Conservation (phyloP, 2,329 filamentous ascomycete species). For the Calcarisporium arbuscula region DNA sequence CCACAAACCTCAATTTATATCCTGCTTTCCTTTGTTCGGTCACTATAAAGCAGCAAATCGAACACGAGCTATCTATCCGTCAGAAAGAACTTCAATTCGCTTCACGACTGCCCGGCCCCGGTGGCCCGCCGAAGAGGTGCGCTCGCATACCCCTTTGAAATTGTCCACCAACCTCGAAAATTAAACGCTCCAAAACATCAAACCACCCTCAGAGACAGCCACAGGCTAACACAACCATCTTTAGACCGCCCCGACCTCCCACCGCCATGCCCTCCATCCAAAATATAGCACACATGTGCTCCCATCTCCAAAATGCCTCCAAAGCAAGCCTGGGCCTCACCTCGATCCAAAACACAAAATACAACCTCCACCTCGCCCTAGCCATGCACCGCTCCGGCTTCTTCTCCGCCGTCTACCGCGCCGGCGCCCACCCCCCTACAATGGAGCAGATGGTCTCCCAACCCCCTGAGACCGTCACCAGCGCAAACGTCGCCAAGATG, state of each 20-base stretch:
- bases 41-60: too few species aligned
- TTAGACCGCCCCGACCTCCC: too few species aligned
- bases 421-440: constrained; percentile 50
- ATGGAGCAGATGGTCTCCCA: constrained; percentile 36
- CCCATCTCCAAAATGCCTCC: constrained; percentile 85
- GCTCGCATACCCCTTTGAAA: neutral
- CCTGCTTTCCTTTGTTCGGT: too few species aligned
- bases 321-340: constrained; percentile 79
- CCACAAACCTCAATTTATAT: too few species aligned
- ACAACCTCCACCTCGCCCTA: constrained; percentile 69
- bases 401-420: constrained; percentile 71
- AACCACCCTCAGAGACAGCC: too few species aligned
- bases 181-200: too few species aligned
- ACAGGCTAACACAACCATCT: too few species aligned
- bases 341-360: constrained; percentile 72
- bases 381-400: constrained; percentile 79
- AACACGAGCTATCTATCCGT: too few species aligned
- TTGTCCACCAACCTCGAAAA: neutral
- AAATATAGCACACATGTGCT: constrained; percentile 74
- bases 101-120: too few species aligned
- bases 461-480: constrained; percentile 54
- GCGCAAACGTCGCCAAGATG: constrained; percentile 64
- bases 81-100: too few species aligned
- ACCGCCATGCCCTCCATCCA: constrained; percentile 49
- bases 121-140: too few species aligned